A percentile compares a stretch with the other conserved stretches of the same genome.
Evolutionary conservation across 768 basidiomycete genomes (phyloP).

Genomic region (Rossbeevera mucosa): DNA sequence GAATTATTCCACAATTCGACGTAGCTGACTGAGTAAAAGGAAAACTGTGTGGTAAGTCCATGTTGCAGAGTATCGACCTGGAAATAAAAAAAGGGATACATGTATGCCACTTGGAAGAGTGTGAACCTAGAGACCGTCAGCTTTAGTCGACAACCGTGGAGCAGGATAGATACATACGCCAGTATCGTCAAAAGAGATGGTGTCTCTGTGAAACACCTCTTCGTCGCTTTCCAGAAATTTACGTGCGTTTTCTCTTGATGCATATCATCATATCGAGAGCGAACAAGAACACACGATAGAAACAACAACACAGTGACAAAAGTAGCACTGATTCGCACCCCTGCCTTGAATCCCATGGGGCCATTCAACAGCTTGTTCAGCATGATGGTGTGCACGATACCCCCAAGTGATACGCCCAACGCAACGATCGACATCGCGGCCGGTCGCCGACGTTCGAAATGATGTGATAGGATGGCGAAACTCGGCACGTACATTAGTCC

Average conservation of each 20-base stretch:
- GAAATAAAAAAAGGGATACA: conserved; percentile 54
- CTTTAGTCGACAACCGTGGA: background rate
- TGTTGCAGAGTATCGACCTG: conserved; percentile 52
- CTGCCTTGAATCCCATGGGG: conserved; percentile 40
- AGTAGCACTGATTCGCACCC: conserved; percentile 37
- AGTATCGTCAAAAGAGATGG: conserved; percentile 23
- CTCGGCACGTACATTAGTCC: conserved; percentile 46
- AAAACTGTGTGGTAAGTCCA: conserved; percentile 40
- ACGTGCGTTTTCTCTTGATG: background rate
- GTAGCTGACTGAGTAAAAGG: conserved; percentile 41
- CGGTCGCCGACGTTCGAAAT: conserved; percentile 39
- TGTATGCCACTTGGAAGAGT: conserved; percentile 36
- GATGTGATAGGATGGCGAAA: conserved; percentile 39
- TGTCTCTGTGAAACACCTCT: conserved; percentile 22
- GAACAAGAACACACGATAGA: conserved; percentile 36
- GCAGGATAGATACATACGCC: conserved; percentile 10
- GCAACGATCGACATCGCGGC: conserved; percentile 43
- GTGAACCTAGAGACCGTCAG: conserved; percentile 9
- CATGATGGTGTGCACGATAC: conserved; percentile 55
- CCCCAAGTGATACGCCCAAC: conserved; percentile 52
- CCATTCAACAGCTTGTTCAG: conserved; percentile 46
- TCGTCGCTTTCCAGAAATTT: conserved; percentile 16
- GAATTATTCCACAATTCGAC: background rate
- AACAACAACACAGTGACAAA: conserved; percentile 35
- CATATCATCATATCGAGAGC: conserved; percentile 25